Evolutionary conservation across 2,329 filamentous ascomycete species (phyloP), one percentile per base, ranked within the genome.

Genomic region (Beauveria pseudobassiana): DNA sequence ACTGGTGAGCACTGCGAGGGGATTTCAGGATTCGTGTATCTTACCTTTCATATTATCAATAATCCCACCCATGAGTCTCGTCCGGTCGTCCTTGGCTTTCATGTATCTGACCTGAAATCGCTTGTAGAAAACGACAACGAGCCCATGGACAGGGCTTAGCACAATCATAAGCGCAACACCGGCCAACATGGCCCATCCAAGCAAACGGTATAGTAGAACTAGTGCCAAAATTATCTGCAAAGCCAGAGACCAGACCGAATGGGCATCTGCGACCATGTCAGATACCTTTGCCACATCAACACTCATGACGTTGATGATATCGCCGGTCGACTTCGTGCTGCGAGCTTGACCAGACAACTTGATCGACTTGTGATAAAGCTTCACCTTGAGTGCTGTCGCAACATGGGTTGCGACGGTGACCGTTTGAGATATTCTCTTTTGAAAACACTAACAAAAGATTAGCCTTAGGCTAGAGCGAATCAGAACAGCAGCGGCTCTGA

Each of bases 241-340:
- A 6, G 92, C 92, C 10, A 92, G 91, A 52, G 90, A 96, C 90
- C 92, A 96, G 20, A 95, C 77, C 73, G 96, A 91, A 72, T 93
- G 91, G 22, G 90, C 91, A 72, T 91, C 96, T 70, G 96, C 92
- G 3, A 91, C 89, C 64, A 96, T 77, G 75, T 96, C 92, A 69
- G 96, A 88, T 24, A 96, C 80, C 63, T 92, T 86, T 73, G 96
- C 91, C 14, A 91, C 91, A 70, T 96, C 92, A 10, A 96, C 91
- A 53, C 92, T 91, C 91, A 96, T 96, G 75, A 93, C 91, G 71
- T 96, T 96, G 71, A 96, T 92, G 69, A 96, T 96, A 70, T 96
- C 92, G 63, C 92, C 92, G 0, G 92, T 96, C 1, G 89, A 89
- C 75, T 96, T 96, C 45, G 85, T 75, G 2, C 90, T 82, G 57